These are phyloP conservation scores for Penicillium riverlandense DNA, from an alignment of 495 filamentous ascomycete genomes.

Conservation along the genomic window DNA sequence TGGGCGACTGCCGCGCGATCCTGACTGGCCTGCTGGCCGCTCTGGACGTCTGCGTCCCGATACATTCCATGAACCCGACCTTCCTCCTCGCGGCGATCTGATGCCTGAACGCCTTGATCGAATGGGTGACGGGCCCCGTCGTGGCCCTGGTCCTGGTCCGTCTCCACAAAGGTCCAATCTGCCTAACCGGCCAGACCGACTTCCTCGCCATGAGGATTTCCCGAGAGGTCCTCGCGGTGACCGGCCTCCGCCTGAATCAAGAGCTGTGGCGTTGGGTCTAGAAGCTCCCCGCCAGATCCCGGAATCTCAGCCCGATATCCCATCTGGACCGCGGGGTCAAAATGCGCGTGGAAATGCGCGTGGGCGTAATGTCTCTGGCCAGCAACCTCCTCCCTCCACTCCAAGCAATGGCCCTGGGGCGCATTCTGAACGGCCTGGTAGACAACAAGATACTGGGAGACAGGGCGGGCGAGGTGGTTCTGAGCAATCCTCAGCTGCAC, in stretches of 20 bases:
- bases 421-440: constrained; percentile 27
- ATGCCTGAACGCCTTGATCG: constrained; percentile 31
- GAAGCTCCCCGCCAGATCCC: constrained; percentile 2
- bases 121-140: constrained; percentile 22
- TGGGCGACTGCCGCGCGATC: constrained; percentile 21
- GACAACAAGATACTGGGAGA: constrained; percentile 18
- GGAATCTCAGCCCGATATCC: constrained; percentile 52
- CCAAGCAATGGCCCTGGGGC: constrained; percentile 15
- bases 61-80: constrained; percentile 21
- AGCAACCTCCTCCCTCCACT: constrained; percentile 15
- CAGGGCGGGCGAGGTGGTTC: constrained; percentile 23
- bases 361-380: constrained; percentile 20
- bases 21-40: constrained; percentile 31
- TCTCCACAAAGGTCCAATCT: constrained; percentile 27
- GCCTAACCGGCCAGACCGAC: constrained; percentile 31
- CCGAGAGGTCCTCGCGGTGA: constrained; percentile 36
- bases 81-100: constrained; percentile 28
- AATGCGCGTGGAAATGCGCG: not conserved
- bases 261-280: constrained; percentile 39
- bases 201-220: constrained; percentile 30
- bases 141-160: constrained; percentile 15
- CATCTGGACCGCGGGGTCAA: constrained; percentile 61
- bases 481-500: constrained; percentile 16
- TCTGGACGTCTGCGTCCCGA: constrained; percentile 27
- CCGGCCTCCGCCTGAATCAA: constrained; percentile 44